phyloP scores from a whole-genome alignment of 163 green algal species.

The Chloroidium sp. region DNA sequence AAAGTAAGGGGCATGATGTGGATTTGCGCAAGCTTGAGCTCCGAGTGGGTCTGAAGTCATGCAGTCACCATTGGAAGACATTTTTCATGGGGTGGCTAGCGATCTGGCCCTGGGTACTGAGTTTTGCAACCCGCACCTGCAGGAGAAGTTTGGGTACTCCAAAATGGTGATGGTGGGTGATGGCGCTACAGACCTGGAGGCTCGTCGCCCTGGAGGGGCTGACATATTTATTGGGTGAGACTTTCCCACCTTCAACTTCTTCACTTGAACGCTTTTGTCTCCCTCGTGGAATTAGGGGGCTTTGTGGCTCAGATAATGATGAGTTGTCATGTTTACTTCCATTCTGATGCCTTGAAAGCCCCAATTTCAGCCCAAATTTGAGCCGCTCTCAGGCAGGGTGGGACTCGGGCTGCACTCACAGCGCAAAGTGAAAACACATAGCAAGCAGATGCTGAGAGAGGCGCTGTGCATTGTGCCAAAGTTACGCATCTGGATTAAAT shows the following conservation, averaged over 20 bases:
- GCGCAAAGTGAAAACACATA: too few relatives aligned
- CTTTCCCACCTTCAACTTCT: background rate
- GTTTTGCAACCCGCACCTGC: constrained; percentile 1
- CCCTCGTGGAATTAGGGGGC: background rate
- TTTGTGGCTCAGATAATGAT: background rate
- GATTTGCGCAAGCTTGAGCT: too few relatives aligned
- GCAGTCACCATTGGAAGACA: too few relatives aligned
- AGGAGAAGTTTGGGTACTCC: constrained; percentile 57
- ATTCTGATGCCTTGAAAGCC: background rate
- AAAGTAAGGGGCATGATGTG: too few relatives aligned
- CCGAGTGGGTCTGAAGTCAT: too few relatives aligned
- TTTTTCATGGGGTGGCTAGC: too few relatives aligned
- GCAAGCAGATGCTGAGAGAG: too few relatives aligned
- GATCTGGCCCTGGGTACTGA: background rate
- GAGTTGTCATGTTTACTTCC: background rate
- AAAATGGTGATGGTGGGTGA: constrained; percentile 92
- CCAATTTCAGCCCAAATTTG: too few relatives aligned
- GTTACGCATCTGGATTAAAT: too few relatives aligned
- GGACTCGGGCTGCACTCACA: too few relatives aligned
- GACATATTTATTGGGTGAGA: constrained; percentile 87
- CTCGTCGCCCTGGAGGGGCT: constrained; percentile 67
- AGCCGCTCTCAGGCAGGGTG: too few relatives aligned
- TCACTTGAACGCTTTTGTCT: background rate
- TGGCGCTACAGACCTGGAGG: constrained; percentile 95
- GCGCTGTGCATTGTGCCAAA: too few relatives aligned